Conservation (phyloP, 2,329 filamentous ascomycete genomes). For the Bipolaris zeicola region DNA sequence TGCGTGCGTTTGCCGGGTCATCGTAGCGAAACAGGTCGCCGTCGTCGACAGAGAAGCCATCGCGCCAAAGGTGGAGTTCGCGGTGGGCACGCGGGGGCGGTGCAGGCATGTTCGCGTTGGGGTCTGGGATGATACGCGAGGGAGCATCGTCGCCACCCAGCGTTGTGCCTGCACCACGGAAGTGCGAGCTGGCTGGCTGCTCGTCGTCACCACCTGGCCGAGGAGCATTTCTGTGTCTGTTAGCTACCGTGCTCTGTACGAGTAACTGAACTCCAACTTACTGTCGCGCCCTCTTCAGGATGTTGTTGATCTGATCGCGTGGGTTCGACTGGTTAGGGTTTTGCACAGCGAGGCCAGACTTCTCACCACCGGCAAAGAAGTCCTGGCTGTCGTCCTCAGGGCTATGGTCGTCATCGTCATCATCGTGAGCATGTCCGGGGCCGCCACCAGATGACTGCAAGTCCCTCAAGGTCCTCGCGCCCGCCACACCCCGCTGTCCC, state of each 20-base stretch:
- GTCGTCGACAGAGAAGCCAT: slow-evolving; percentile 86
- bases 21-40: slow-evolving; percentile 78
- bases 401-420: slow-evolving; percentile 60
- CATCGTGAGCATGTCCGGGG: slow-evolving; percentile 56
- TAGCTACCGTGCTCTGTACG: slow-evolving; percentile 16
- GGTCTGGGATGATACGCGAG: slow-evolving; percentile 71
- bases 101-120: slow-evolving; percentile 48
- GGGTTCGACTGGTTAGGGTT: slow-evolving; percentile 63
- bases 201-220: slow-evolving; percentile 60
- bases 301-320: slow-evolving; percentile 57
- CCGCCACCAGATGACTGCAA: slow-evolving; percentile 51
- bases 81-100: slow-evolving; percentile 65
- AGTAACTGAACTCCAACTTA: slow-evolving; percentile 25
- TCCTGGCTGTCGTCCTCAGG: slow-evolving; percentile 67
- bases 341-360: slow-evolving; percentile 74
- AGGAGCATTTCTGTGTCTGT: slow-evolving; percentile 61
- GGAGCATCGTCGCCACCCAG: slow-evolving; percentile 78
- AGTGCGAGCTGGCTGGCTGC: slow-evolving; percentile 58
- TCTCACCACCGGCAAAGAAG: slow-evolving; percentile 83
- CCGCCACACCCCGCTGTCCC: slow-evolving; percentile 34
- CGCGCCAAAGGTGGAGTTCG: slow-evolving; percentile 77
- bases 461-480: slow-evolving; percentile 53
- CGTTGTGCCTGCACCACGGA: slow-evolving; percentile 74
- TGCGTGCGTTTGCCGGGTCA: slow-evolving; percentile 74
- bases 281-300: slow-evolving; percentile 55